Base-by-base conservation (phyloP, 2,329 filamentous ascomycete species). In the Myriangium duriaei region DNA sequence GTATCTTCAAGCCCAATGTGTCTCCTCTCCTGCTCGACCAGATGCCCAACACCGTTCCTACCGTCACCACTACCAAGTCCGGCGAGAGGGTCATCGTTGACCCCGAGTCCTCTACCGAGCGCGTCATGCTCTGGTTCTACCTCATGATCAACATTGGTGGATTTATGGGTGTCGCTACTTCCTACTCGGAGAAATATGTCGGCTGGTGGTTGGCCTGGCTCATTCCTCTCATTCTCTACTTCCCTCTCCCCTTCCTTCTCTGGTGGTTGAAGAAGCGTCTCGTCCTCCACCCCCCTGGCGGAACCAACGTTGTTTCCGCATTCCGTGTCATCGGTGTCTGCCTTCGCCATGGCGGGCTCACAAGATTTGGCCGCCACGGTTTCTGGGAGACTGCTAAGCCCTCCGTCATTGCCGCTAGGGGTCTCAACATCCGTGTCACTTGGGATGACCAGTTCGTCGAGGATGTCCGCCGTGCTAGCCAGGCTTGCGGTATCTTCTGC, bases 1-100 rank as follows among this genome's bases (percentile, higher is more conserved):
- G 51, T 53, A 81, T 74, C 1, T 73, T 73, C 71, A 87, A 87
- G 65, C 73, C 79, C 45, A 87, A 86, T 52, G 78, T 87, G 31
- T 60, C 58, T 5, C 65, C 65, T 1, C 49, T 63, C 12, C 57
- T 68, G 14, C 59, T 63, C 7, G 64, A 68, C 43, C 65, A 67
- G 47, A 61, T 63, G 30, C 50, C 48, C 5, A 52, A 55, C 14
- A 61, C 57, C 18, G 58, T 54, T 19, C 53, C 59, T 0, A 59
- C 58, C 39, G 51, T 64, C 21, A 57, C 50, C 32, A 50, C 48
- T 11, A 41, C 56, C 10, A 43, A 61, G 47, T 58, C 43, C 54
- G 62, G 63, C 19, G 63, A 67, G 49, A 53, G 55, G 16, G 55
- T 67, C 34, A 59, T 67, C 38, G 59, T 65, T 14, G 64, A 67